Evolutionary conservation across 352 stramenopile species (phyloP).

Genomic region (Phytophthora constricta): DNA sequence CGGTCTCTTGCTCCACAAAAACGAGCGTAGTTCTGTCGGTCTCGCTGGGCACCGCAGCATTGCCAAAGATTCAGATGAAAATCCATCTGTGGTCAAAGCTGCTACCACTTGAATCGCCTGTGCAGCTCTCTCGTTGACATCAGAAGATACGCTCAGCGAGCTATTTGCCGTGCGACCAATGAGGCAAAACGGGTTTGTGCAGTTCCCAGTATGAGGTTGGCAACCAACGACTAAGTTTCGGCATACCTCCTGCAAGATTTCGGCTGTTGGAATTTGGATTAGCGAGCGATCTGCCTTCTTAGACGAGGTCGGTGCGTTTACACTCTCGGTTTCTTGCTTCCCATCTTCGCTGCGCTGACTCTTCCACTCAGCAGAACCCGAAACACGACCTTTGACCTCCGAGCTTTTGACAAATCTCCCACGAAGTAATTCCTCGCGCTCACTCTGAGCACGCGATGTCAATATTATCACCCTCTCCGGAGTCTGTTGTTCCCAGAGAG

Average conservation of each 20-base stretch:
- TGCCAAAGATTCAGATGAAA: constrained; percentile 45
- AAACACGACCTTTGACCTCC: constrained; percentile 78
- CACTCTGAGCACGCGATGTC: constrained; percentile 36
- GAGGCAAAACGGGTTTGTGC: constrained; percentile 60
- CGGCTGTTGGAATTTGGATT: constrained; percentile 9
- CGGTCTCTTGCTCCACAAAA: constrained; percentile 51
- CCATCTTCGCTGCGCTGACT: constrained; percentile 73
- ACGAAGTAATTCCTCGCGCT: constrained; percentile 56
- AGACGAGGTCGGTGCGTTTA: background rate
- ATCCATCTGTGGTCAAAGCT: constrained; percentile 38
- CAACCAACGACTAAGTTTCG: constrained; percentile 59
- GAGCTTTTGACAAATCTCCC: constrained; percentile 39
- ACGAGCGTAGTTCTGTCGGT: constrained; percentile 40
- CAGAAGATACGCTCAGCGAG: constrained; percentile 3
- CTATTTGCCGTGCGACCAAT: constrained; percentile 21
- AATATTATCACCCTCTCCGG: constrained; percentile 47
- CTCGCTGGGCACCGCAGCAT: constrained; percentile 49
- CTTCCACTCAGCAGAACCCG: constrained; percentile 83
- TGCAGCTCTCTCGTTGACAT: constrained; percentile 56
- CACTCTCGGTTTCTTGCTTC: constrained; percentile 18
- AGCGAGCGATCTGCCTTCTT: background rate
- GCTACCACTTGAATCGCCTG: constrained; percentile 54
- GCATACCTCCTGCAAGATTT: constrained; percentile 57
- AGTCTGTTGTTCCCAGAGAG: constrained; percentile 35
- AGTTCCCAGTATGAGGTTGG: constrained; percentile 20